Percentiles rank a stretch among this genome's conserved stretches.
These are phyloP conservation scores for Solanum infundibuliforme DNA, from an alignment of 257 asterid genomes.

Conservation along the genomic window DNA sequence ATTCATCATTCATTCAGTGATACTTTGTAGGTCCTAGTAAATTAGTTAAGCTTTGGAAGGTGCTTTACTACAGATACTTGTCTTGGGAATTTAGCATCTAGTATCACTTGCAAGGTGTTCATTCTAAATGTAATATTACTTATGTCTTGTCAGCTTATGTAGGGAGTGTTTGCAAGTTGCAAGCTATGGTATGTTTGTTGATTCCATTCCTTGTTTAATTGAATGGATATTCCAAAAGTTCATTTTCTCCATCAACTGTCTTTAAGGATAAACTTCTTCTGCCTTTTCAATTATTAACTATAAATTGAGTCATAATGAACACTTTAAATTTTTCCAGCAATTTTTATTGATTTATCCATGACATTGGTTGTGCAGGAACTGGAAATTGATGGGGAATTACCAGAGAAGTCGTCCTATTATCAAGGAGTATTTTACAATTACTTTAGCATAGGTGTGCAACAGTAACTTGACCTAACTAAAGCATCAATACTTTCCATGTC, in stretches of 20 bases:
- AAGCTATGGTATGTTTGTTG: not conserved
- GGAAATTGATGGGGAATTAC: conserved; percentile 51
- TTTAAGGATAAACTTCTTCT: not conserved
- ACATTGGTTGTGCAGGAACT: conserved; percentile 41
- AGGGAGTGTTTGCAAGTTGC: not conserved
- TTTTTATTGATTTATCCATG: not conserved
- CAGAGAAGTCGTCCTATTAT: conserved; percentile 59
- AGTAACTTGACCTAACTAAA: not conserved
- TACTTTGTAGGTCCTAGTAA: not conserved
- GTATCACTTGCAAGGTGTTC: not conserved
- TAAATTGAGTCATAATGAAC: not conserved
- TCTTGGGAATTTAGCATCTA: not conserved
- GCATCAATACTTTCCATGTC: not conserved
- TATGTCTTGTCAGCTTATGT: not conserved
- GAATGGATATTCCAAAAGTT: not conserved
- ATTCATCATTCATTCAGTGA: not conserved
- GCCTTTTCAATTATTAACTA: not conserved
- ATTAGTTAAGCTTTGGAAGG: not conserved
- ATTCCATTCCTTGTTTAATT: not conserved
- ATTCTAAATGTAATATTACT: not conserved
- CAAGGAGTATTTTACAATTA: conserved; percentile 93
- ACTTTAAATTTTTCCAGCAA: not conserved
- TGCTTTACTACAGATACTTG: not conserved
- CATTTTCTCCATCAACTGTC: not conserved
- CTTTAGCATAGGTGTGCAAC: conserved; percentile 81